These are phyloP conservation scores for Vaccinium corymbosum DNA, from an alignment of 148 eudicot species.

Conservation along the genomic window DNA sequence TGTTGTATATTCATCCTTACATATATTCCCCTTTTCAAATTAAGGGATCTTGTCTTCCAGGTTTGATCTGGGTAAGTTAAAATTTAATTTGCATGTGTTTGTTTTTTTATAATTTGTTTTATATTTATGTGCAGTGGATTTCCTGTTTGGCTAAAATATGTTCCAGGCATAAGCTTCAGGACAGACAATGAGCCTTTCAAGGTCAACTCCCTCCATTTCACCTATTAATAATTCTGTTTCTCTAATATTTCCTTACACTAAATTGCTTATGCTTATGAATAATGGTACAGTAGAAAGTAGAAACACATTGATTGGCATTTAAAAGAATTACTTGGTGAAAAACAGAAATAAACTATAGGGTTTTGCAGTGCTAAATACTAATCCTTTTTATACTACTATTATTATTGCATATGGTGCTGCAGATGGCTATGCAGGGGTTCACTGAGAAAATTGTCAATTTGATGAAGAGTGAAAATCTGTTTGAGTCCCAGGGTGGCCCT, in stretches of 20 bases:
- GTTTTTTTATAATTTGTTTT: not conserved
- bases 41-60: constrained; percentile 1
- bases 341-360: constrained; percentile 6
- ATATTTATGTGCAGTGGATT: constrained; percentile 57
- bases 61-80: not conserved
- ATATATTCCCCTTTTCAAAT: not conserved
- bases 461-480: constrained; percentile 70
- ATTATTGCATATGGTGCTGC: constrained; percentile 18
- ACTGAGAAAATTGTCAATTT: constrained; percentile 69
- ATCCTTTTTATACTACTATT: not conserved
- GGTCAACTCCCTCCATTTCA: constrained; percentile 28
- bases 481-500: constrained; percentile 89
- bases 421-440: constrained; percentile 81
- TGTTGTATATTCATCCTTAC: not conserved
- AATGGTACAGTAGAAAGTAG: not conserved
- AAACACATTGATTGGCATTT: not conserved
- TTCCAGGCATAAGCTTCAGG: constrained; percentile 90
- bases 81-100: not conserved
- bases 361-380: not conserved
- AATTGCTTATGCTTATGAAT: not conserved
- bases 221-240: not conserved
- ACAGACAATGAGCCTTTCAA: constrained; percentile 89
- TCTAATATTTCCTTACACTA: not conserved
- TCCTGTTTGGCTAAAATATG: constrained; percentile 95
- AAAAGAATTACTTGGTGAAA: not conserved